These are phyloP conservation scores for Parsonsia alboflavescens DNA, from an alignment of 257 asterid genomes.

Conservation along the genomic window DNA sequence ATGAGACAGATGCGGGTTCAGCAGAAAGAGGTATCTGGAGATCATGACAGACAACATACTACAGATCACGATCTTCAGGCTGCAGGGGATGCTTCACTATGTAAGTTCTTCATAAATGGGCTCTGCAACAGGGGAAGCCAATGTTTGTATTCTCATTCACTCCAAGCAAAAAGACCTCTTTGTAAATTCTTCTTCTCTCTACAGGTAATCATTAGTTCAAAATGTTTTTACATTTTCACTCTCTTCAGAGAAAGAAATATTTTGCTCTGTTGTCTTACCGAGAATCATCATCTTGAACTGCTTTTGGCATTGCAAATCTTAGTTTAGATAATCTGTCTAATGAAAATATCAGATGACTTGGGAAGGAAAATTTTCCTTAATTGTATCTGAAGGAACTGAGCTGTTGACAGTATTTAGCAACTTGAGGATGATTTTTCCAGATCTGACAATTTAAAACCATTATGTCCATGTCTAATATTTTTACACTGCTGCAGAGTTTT, in stretches of 20 bases:
- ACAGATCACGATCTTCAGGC: conserved; percentile 17
- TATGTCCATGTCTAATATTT: background rate
- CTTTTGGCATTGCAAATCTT: background rate
- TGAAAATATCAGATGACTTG: background rate
- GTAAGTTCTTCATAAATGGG: conserved; percentile 63
- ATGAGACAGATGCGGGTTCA: conserved; percentile 61
- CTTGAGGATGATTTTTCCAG: background rate
- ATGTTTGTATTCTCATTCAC: conserved; percentile 76
- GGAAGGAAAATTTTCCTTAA: background rate
- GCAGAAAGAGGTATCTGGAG: conserved; percentile 39
- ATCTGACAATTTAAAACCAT: background rate
- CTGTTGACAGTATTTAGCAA: background rate
- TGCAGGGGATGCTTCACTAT: conserved; percentile 40
- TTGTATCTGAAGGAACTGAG: background rate
- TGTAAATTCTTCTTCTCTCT: conserved; percentile 88
- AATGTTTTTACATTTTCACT: background rate
- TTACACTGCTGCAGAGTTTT: background rate
- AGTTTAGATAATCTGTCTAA: background rate
- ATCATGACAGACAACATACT: conserved; percentile 14
- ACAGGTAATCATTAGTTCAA: conserved; percentile 47
- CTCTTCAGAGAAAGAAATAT: background rate
- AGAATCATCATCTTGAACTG: background rate
- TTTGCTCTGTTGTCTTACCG: background rate
- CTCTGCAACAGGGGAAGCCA: conserved; percentile 73
- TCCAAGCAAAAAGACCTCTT: conserved; percentile 44